A percentile compares a stretch with the other conserved stretches of the same genome.
Evolutionary conservation across 2,329 filamentous ascomycete genomes (phyloP).

Genomic region (Zymoseptoria ardabiliae): DNA sequence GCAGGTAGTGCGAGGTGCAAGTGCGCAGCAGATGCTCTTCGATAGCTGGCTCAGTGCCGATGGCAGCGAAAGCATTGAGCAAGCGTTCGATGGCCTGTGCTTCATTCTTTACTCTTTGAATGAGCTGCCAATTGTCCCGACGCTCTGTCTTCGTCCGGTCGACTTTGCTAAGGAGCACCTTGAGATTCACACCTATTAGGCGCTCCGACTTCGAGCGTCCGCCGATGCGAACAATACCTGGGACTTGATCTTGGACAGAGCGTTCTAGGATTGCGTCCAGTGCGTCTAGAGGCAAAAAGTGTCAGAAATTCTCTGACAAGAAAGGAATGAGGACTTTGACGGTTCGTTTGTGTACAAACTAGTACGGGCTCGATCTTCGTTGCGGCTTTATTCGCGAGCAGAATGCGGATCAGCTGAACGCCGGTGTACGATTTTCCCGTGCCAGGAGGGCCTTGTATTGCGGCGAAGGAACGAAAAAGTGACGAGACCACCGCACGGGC

Average conservation of each 20-base stretch:
- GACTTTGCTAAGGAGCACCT: constrained; percentile 27
- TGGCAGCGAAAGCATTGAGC: constrained; percentile 6
- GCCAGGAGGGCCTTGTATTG: constrained; percentile 67
- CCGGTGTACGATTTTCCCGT: constrained; percentile 73
- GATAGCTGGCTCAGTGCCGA: constrained; percentile 1
- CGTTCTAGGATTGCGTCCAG: constrained; percentile 56
- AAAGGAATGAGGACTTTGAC: too few species aligned
- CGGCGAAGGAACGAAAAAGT: constrained; percentile 46
- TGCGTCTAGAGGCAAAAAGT: too few species aligned
- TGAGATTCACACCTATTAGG: constrained; percentile 47
- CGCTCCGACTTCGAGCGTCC: constrained; percentile 49
- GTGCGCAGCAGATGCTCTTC: constrained; percentile 8
- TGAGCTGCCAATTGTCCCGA: constrained; percentile 23
- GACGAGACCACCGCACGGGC: constrained; percentile 48
- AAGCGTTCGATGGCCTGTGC: constrained; percentile 13
- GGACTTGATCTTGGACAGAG: constrained; percentile 45
- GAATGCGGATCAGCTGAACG: constrained; percentile 50
- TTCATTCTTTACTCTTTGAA: constrained; percentile 13
- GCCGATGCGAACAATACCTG: constrained; percentile 55
- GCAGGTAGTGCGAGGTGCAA: constrained; percentile 20
- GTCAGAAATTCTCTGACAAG: too few species aligned
- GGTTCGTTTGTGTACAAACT: constrained; percentile 45
- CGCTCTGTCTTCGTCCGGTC: constrained; percentile 38
- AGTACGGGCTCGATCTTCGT: constrained; percentile 52
- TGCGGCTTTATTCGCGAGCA: constrained; percentile 45